Evolutionary conservation across 352 stramenopile species (phyloP), one percentile per base, ranked within the genome.

Genomic region (Phytopythium delawarense): DNA sequence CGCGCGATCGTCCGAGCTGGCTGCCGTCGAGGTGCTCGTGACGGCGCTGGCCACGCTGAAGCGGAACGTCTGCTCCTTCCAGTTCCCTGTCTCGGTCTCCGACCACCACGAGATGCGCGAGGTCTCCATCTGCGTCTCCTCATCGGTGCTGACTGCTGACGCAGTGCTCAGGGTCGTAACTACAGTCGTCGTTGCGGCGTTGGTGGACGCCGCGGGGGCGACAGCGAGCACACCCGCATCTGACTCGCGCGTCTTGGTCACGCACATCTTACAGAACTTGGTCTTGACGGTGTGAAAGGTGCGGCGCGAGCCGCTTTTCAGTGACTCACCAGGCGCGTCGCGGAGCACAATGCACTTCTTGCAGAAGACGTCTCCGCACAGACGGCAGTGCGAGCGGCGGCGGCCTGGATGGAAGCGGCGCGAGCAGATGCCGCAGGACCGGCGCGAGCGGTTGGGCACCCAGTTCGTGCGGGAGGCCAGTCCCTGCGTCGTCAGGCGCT

Each of bases 361-460:
- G 71, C 84, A 94, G 48, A 90, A 84, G 11, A 90, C 75, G 37
- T 91, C 82, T 11, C 84, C 81, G 49, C 85, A 94, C 50, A 92
- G 64, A 1, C 82, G 81, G 55, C 85, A 94, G 60, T 91, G 80
- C 49, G 84, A 78, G 25, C 85, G 81, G 28, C 76, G 72, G 23
- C 83, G 80, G 23, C 72, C 79, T 49, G 73, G 62, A 34, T 74
- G 70, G 58, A 94, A 94, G 8, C 67, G 59, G 11, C 76, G 70
- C 44, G 84, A 69, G 64, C 85, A 94, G 42, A 85, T 81, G 25
- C 70, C 74, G 54, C 85, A 94, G 46, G 67, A 66, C 4, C 70
- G 65, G 4, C 85, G 78, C 32, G 74, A 61, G 45, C 53, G 39
- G 23, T 76, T 72, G 12, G 79, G 69, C 16, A 92, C 71, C 84